Conservation (phyloP, 805 yeast genomes). For the Myxozyma lipomycoides region DNA sequence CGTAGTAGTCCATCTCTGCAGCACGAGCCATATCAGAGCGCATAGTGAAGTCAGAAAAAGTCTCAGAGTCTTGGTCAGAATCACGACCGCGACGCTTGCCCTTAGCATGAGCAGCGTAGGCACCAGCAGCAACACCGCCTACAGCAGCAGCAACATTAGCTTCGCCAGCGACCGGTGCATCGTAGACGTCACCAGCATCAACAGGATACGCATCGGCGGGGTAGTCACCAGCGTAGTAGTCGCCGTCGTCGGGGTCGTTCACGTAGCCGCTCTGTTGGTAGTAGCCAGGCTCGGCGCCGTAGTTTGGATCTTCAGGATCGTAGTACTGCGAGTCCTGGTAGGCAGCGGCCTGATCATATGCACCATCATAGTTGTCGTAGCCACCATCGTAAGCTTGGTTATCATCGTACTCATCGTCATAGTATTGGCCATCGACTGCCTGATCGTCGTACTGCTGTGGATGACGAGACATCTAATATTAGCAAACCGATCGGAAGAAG, state of each 20-base stretch:
- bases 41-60: constrained; percentile 44
- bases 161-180: constrained; percentile 1
- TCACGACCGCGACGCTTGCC: constrained; percentile 30
- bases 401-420: constrained; percentile 29
- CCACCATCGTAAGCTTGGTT: constrained; percentile 10
- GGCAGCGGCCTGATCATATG: constrained; percentile 40
- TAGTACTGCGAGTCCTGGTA: constrained; percentile 40
- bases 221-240: constrained; percentile 33
- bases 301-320: constrained; percentile 31
- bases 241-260: constrained; percentile 18
- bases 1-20: constrained; percentile 40
- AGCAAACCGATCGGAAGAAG: too few species aligned
- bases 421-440: constrained; percentile 27
- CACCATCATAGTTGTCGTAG: constrained; percentile 41
- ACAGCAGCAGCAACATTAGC: background rate
- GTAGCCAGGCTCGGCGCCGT: constrained; percentile 28
- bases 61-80: constrained; percentile 39
- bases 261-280: constrained; percentile 14
- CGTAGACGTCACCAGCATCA: constrained; percentile 45
- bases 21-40: constrained; percentile 41
- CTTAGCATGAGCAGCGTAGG: constrained; percentile 19
- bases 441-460: constrained; percentile 29
- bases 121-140: constrained; percentile 37
- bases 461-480: constrained; percentile 27
- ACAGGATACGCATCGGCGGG: constrained; percentile 43